phyloP scores from a whole-genome alignment of 2,329 filamentous ascomycete genomes.

The Stachybotrys echinatus region DNA sequence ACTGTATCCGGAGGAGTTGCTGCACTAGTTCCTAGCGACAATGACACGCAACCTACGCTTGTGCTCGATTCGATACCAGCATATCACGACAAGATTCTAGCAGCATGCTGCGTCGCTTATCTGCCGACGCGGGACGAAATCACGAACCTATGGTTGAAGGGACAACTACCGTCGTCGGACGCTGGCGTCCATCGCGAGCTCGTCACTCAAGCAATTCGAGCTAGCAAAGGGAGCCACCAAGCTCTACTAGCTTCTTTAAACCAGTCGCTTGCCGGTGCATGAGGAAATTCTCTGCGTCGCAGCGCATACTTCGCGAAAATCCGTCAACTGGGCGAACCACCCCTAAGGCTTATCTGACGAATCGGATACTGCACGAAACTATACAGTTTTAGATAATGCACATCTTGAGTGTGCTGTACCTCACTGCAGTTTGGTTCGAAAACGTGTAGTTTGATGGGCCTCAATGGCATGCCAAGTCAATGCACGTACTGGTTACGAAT shows the following conservation, averaged over 20 bases:
- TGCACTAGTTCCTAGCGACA: conserved; percentile 55
- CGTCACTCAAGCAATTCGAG: conserved; percentile 34
- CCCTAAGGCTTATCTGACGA: too few relatives aligned
- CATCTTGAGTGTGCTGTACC: too few relatives aligned
- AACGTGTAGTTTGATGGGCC: too few relatives aligned
- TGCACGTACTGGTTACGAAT: too few relatives aligned
- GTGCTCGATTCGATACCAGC: conserved; percentile 79
- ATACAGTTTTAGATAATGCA: too few relatives aligned
- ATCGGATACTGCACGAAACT: too few relatives aligned
- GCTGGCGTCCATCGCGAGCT: conserved; percentile 24
- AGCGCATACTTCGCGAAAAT: background rate
- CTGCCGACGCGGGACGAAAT: conserved; percentile 83
- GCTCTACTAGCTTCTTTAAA: conserved; percentile 30
- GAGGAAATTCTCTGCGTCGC: background rate
- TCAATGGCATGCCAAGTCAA: too few relatives aligned
- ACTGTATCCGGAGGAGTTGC: conserved; percentile 85
- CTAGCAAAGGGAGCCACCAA: conserved; percentile 30
- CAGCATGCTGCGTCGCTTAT: conserved; percentile 87
- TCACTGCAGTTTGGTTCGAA: too few relatives aligned
- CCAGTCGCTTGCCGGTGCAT: conserved; percentile 17
- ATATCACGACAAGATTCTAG: conserved; percentile 71
- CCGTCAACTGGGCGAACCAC: background rate
- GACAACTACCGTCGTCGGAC: conserved; percentile 44
- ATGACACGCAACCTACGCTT: conserved; percentile 34
- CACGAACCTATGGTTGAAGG: conserved; percentile 92